Base-by-base conservation (phyloP, 192 early-diverging fungal genomes). In the Gonapodya prolifera region DNA sequence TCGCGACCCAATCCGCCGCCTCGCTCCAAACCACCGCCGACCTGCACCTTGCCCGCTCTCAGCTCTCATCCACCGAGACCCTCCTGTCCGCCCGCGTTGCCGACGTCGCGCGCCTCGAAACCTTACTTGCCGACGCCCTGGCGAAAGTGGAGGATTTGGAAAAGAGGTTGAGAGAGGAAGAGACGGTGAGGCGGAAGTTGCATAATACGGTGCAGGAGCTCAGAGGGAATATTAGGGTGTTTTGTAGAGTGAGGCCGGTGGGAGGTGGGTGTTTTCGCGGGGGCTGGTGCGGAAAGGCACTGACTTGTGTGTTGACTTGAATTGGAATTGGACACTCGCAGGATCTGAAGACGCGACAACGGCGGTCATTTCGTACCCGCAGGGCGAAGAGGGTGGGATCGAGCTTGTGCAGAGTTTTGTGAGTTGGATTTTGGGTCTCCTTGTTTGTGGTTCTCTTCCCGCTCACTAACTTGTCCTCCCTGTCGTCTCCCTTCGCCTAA, bases 161-260 rank as follows among this genome's bases (percentile, higher is more conserved):
- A 76, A 79, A 76, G 35, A 87, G 86, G 82, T 81, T 94, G n/a
- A 79, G 91, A 75, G 86, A 87, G 28, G 90, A 94, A 75, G 96
- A 99, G 80, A 89, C 85, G 1, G 82, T 89, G 30, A 89, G 95
- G n/a, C 85, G 95, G 36, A 83, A 85, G 76, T 82, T 99, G 34
- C 96, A 98, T 84, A 99, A 98, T 80, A 91, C 91, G 0, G 91
- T 79, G 45, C 29, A 85, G 83, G 97, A 99, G 81, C 87, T 98
- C 70, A 96, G 94, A 77, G 97, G 97, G 34, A 99, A 99, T 80
- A 97, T 99, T 69, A 89, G 97, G 30, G 97, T 98, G 31, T 98
- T 99, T 83, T 98, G 96, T 81, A 86, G 97, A 34, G 91, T 98
- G 13, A 89, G 97, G 34, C 97, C 97, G 8, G 81, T 89, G 35